These are phyloP conservation scores for Eucalyptus cloeziana DNA, from an alignment of 345 rosid species.

Conservation along the genomic window DNA sequence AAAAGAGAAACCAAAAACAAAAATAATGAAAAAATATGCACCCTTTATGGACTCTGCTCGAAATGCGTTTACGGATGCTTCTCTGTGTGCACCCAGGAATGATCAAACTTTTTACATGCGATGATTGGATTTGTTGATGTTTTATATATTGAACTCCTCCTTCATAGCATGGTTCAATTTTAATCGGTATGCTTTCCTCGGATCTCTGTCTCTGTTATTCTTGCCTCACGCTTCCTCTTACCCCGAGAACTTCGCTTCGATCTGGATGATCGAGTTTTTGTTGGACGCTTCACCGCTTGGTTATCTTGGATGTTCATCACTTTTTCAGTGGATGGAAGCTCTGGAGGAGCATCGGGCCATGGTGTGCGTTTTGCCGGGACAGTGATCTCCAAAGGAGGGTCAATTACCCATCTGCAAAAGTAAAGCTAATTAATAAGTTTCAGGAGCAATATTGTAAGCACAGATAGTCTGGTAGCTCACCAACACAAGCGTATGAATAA, in stretches of 20 bases:
- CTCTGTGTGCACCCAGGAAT: not conserved
- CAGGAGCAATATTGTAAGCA: not conserved
- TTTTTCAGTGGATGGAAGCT: conserved; percentile 47
- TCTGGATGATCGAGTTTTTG: conserved; percentile 44
- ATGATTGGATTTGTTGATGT: not conserved
- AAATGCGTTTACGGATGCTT: not conserved
- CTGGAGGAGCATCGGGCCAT: conserved; percentile 94
- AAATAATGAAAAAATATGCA: not conserved
- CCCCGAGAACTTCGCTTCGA: conserved; percentile 49
- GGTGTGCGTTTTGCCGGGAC: conserved; percentile 81
- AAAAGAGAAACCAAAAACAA: not conserved
- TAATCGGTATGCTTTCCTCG: conserved; percentile 36
- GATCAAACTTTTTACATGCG: not conserved
- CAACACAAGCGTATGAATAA: not conserved
- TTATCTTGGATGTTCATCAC: conserved; percentile 24
- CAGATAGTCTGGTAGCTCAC: not conserved
- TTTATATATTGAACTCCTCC: conserved; percentile 1
- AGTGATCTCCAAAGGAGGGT: conserved; percentile 83
- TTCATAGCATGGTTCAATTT: conserved; percentile 11
- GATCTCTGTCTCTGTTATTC: conserved; percentile 15
- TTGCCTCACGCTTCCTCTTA: conserved; percentile 62
- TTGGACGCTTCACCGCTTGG: conserved; percentile 25
- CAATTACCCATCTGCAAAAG: conserved; percentile 69
- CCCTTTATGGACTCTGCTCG: not conserved
- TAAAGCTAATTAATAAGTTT: not conserved